phyloP scores from a whole-genome alignment of 805 yeast genomes.

The Sungouiozyma ichnusensis region DNA sequence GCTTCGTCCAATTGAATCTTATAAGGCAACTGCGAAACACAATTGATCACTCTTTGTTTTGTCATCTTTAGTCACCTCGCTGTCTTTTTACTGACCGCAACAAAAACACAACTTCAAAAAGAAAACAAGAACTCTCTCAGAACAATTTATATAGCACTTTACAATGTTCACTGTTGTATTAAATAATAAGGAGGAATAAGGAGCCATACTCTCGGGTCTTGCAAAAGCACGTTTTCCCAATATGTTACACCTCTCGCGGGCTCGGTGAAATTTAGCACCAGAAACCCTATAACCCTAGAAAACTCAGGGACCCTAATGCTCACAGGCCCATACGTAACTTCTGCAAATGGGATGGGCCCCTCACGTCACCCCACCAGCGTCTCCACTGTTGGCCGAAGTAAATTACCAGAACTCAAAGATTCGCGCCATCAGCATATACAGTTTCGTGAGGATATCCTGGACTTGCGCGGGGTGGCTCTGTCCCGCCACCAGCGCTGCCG shows the following conservation, averaged over 20 bases:
- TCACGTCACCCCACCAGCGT: too few species aligned
- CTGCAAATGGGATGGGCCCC: not conserved
- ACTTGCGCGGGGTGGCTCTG: constrained; percentile 13
- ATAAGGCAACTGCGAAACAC: constrained; percentile 30
- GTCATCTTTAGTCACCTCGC: constrained; percentile 1
- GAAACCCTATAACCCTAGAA: too few species aligned
- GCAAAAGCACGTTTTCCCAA: too few species aligned
- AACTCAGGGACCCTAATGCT: too few species aligned
- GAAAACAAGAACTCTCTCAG: too few species aligned
- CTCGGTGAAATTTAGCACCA: too few species aligned
- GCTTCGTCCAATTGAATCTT: constrained; percentile 24
- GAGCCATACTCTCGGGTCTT: not conserved
- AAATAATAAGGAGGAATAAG: not conserved
- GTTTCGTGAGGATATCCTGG: constrained; percentile 24
- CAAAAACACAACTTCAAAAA: too few species aligned
- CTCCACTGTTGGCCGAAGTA: not conserved
- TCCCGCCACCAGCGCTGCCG: constrained; percentile 1
- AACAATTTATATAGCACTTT: too few species aligned
- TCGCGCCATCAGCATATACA: constrained; percentile 24
- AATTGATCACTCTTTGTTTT: constrained; percentile 27
- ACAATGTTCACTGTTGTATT: too few species aligned
- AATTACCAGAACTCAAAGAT: constrained; percentile 27
- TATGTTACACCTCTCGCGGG: too few species aligned
- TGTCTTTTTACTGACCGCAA: not conserved
- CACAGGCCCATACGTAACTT: too few species aligned